Conservation (phyloP, 2,329 filamentous ascomycete species). For the Colletotrichum incanum region DNA sequence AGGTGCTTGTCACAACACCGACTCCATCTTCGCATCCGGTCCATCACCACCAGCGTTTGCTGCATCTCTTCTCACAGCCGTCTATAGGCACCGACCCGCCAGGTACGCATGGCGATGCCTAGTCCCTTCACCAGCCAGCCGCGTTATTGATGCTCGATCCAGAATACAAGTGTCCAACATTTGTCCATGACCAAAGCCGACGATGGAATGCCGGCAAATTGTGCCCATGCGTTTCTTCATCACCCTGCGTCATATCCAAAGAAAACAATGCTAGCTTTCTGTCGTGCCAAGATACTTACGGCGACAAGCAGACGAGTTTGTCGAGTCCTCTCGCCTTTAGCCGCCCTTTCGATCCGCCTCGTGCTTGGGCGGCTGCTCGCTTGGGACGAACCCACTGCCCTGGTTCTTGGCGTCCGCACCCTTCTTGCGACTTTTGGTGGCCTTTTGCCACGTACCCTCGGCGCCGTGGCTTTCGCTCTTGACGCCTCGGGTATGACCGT, state of each 20-base stretch:
- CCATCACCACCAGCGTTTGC: neutral
- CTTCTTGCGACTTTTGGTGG: constrained; percentile 69
- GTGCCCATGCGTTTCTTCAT: neutral
- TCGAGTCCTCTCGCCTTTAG: constrained; percentile 53
- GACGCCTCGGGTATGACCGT: constrained; percentile 67
- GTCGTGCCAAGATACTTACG: neutral
- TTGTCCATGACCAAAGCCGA: constrained; percentile 21
- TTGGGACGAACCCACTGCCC: constrained; percentile 55
- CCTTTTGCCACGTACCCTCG: constrained; percentile 72
- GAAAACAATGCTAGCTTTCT: constrained; percentile 32
- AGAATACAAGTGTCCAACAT: constrained; percentile 39
- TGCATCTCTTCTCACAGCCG: neutral
- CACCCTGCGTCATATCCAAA: constrained; percentile 34
- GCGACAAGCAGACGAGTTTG: neutral
- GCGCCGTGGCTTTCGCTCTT: constrained; percentile 68
- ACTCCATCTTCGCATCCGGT: constrained; percentile 23
- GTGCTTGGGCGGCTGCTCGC: constrained; percentile 71
- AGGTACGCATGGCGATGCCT: neutral
- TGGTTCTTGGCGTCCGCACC: constrained; percentile 64
- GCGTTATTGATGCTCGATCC: constrained; percentile 21
- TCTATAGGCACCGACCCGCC: neutral
- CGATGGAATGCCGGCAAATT: neutral
- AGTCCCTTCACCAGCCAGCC: neutral
- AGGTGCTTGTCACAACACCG: constrained; percentile 18
- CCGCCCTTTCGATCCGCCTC: constrained; percentile 76